phyloP scores from a whole-genome alignment of 2,329 filamentous ascomycete genomes.

The Microascus cirrosus region DNA sequence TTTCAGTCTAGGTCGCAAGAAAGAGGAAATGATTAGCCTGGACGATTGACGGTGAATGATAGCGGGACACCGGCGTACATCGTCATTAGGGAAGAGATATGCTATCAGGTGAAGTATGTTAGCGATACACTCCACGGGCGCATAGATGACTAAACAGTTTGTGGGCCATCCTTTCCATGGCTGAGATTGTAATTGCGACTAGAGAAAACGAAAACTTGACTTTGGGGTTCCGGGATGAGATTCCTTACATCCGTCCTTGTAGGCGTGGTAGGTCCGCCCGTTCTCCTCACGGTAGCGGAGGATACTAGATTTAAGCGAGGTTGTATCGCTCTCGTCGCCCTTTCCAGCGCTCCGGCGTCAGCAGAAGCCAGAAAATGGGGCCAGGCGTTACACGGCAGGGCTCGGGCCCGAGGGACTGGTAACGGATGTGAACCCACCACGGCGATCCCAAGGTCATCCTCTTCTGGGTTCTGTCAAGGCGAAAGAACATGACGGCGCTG shows the following conservation, averaged over 20 bases:
- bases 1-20: constrained; percentile 7
- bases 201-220: background rate
- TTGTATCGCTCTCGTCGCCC: constrained; percentile 6
- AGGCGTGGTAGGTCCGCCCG: constrained; percentile 15
- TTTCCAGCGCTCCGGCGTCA: background rate
- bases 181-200: background rate
- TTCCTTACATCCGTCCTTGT: constrained; percentile 14
- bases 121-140: background rate
- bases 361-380: background rate
- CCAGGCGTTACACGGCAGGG: no score
- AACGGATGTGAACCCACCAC: background rate
- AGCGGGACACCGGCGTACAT: background rate
- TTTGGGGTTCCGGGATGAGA: background rate
- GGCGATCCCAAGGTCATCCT: background rate
- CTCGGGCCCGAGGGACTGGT: background rate
- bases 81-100: constrained; percentile 4
- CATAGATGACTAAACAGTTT: background rate
- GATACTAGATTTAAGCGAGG: constrained; percentile 11
- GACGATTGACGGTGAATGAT: background rate
- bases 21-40: background rate
- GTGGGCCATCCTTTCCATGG: background rate
- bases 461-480: background rate
- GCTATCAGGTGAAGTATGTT: background rate
- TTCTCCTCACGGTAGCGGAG: constrained; percentile 15
- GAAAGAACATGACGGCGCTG: background rate